Conservation (phyloP, 495 filamentous ascomycete genomes). For the Tuber borchii region DNA sequence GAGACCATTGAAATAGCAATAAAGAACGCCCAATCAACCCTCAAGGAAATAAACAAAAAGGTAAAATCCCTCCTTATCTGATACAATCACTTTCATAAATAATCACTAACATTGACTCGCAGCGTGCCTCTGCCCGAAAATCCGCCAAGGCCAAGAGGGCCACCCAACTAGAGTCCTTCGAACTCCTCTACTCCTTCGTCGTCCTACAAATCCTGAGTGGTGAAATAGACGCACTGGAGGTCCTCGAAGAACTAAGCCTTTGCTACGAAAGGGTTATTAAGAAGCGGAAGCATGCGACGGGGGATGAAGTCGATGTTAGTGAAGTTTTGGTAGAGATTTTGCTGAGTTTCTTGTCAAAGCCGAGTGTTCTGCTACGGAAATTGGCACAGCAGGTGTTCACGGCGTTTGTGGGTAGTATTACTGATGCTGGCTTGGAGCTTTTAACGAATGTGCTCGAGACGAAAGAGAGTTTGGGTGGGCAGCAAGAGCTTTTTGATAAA, state of each 20-base stretch:
- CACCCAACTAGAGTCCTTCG: conserved; percentile 55
- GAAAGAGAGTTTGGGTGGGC: conserved; percentile 73
- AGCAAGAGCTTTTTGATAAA: conserved; percentile 77
- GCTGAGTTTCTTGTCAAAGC: conserved; percentile 78
- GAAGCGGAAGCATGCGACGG: conserved; percentile 7
- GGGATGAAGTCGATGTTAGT: conserved; percentile 55
- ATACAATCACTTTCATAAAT: not conserved
- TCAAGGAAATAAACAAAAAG: conserved; percentile 63
- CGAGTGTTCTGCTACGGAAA: conserved; percentile 74
- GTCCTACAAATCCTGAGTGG: conserved; percentile 85
- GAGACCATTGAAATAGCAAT: conserved; percentile 55
- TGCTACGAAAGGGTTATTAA: conserved; percentile 57
- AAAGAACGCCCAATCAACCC: conserved; percentile 56
- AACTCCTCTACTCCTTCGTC: conserved; percentile 75
- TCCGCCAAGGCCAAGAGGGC: not conserved
- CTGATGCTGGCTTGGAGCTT: conserved; percentile 63
- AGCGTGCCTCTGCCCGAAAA: conserved; percentile 12
- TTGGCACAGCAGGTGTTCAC: conserved; percentile 81
- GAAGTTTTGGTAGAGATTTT: conserved; percentile 80
- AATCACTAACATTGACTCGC: not conserved
- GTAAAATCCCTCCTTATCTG: conserved; percentile 32
- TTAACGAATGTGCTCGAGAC: conserved; percentile 67
- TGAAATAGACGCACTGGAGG: conserved; percentile 69
- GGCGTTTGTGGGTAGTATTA: conserved; percentile 65
- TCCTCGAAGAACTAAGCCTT: conserved; percentile 66